Base-by-base conservation (phyloP, 2,329 filamentous ascomycete species). In the Ploettnerulaceae sp. region DNA sequence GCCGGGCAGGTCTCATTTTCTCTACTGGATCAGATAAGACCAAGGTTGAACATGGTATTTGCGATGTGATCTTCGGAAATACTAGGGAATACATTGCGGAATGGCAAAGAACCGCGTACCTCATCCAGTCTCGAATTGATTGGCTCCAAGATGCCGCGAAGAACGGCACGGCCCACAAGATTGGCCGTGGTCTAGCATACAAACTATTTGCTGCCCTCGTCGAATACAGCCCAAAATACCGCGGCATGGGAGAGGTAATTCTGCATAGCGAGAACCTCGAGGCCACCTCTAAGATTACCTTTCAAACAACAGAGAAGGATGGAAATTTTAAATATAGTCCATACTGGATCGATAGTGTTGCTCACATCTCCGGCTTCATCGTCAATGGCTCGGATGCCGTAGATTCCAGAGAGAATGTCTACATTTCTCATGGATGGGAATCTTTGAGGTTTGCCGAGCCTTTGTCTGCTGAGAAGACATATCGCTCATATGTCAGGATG, bases 141-240 rank as follows among this genome's bases (percentile, higher is more conserved):
- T 66, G 71, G 20, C 72, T 84, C 2, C 69, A 74, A 56, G 68
- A 77, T 52, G 82, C 79, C 49, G 82, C 84, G 45, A 69, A 77
- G 57, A 73, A 71, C 25, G 84, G 84, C 29, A 75, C 77, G 46
- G 83, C 84, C 21, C 84, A 85, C 63, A 84, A 86, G 67, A 77
- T 89, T 52, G 77, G 84, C 39, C 80, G 84, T 20, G 84, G 84
- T 69, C 12, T 89, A 69, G 82, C 84, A 11, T 93, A 93, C 74
- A 90, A 89, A 68, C 74, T 84, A 41, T 77, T 76, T 55, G 69
- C 70, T 36, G 71, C 74, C 32, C 65, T 81, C 0, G 78, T 81
- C 5, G 75, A 80, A 57, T 82, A 81, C 52, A 67, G 71, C 12
- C 63, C 60, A 7, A 68, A 69, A 28, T 82, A 77, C 60, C 70